Evolutionary conservation across 2,329 filamentous ascomycete genomes (phyloP), one percentile per base, ranked within the genome.

Genomic region (Arthrobotrys conoides): DNA sequence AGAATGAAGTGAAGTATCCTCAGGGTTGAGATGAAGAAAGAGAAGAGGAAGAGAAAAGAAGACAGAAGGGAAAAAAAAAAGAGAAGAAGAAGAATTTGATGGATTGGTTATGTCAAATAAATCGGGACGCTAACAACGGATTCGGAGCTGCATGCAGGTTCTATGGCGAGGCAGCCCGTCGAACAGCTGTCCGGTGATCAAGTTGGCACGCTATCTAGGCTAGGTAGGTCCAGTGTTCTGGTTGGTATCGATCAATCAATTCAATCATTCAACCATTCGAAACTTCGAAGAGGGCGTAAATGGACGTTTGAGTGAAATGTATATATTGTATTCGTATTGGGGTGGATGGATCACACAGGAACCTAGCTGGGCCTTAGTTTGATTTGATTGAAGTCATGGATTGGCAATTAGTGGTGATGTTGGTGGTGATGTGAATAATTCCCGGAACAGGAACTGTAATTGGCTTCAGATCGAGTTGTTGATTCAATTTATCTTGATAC

Each of bases 101-200:
- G 30, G 36, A 55, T 70, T 44, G 66, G 30, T 72, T 59, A 67
- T 66, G 69, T 65, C 59, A 67, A 73, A 67, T 59, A 51, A 72
- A 73, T 67, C 27, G 36, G 33, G 68, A 65, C 68, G 68, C 68
- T 71, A 71, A 65, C 48, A 44, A 65, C 57, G 57, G 61, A 64
- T 61, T 51, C 46, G 68, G 46, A 71, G 68, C 68, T 71, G 68
- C 70, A 53, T 73, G 70, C 59, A 67, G 44, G 46, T 72, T 59
- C 49, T 46, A 33, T 38, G 48, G 30, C 30, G 69, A 72, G 68
- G 63, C 68, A 72, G 61, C 57, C 71, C 55, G 64, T 53, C 46
- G 71, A 68, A 63, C 65, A 76, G 72, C 72, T 76, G 72, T 76
- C 72, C 72, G 72, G 72, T 76, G 72, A 76, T 48, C 71, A 63